Conservation (phyloP, 371 early-diverging fungal species). For the Saksenaea vasiformis region DNA sequence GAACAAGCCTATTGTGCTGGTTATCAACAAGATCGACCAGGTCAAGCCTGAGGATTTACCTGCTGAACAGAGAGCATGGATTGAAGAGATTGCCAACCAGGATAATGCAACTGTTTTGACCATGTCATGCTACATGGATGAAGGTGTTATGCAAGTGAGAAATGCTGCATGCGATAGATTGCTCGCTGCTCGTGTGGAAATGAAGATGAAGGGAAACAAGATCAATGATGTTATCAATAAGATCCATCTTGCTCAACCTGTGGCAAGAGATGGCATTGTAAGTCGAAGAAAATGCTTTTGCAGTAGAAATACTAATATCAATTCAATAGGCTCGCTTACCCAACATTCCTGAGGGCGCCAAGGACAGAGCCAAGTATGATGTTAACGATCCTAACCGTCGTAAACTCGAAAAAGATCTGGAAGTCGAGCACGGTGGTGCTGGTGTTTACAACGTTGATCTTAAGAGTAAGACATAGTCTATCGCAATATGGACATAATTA, state of each 20-base stretch:
- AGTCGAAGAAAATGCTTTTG: not conserved
- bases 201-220: slow-evolving; percentile 92
- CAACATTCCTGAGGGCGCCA: slow-evolving; percentile 80
- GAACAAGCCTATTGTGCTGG: slow-evolving; percentile 97
- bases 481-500: not conserved
- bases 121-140: slow-evolving; percentile 91
- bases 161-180: slow-evolving; percentile 94
- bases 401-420: slow-evolving; percentile 88
- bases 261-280: slow-evolving; percentile 79
- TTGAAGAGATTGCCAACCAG: slow-evolving; percentile 72
- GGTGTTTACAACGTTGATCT: slow-evolving; percentile 95
- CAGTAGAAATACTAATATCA: slow-evolving; percentile 15
- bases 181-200: slow-evolving; percentile 90
- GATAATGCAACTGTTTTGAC: slow-evolving; percentile 79
- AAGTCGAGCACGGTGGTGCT: slow-evolving; percentile 90
- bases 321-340: slow-evolving; percentile 66
- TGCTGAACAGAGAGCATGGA: slow-evolving; percentile 71
- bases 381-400: slow-evolving; percentile 81
- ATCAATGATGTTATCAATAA: slow-evolving; percentile 92
- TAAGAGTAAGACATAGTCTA: slow-evolving; percentile 66
- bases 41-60: slow-evolving; percentile 81
- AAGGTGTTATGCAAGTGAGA: slow-evolving; percentile 95
- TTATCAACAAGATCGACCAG: slow-evolving; percentile 98
- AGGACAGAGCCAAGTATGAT: slow-evolving; percentile 74
- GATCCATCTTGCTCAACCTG: slow-evolving; percentile 91